Evolutionary conservation across 2,329 filamentous ascomycete genomes (phyloP), one percentile per base, ranked within the genome.

Genomic region (Immersiporthe knoxdaviesiana): DNA sequence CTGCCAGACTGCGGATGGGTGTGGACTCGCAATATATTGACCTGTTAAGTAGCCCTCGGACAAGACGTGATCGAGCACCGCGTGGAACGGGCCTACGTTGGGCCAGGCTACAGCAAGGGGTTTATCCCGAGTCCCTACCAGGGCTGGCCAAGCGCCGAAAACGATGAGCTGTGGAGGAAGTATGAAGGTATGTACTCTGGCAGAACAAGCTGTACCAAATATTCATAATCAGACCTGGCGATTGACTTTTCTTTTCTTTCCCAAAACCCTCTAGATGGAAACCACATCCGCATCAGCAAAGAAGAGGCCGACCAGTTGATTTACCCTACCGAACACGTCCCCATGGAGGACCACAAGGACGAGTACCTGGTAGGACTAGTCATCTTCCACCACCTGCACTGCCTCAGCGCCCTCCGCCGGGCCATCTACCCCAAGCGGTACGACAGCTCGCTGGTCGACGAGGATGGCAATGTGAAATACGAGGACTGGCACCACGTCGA

Each of bases 171-270:
- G 39, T 68, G 66, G 66, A 63, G 64, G 44, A 64, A 68, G n/a
- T 65, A 66, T 30, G 65, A 66, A 66, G 65, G 65, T 66, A 30
- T 8, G n/a, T 16, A 30, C 12, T 32, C 52, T 8, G 35, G 35
- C 21, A 47, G 2, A 11, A 1, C 4, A 21, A 63, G 7, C 30
- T 3, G 8, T 3, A 37, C 4, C 41, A 54, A 18, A 59, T n/a
- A 2, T 18, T 11, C 16, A 39, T n/a, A 12, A 52, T 65, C 7
- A 54, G 75, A 8, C 60, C 79, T 35, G 7, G 4, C 44, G 6
- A 54, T 54, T 47, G 21, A 47, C 44, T 16, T 16, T 39, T 65
- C 21, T 1, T 37, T 59, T 21, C n/a, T 30, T 21, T 41, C 21
- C n/a, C n/a, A n/a, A 35, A 59, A 37, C 35, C 3, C 27, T 3